These are phyloP conservation scores for Neoarthrinium moseri DNA, from an alignment of 2,329 filamentous ascomycete genomes.

Conservation along the genomic window DNA sequence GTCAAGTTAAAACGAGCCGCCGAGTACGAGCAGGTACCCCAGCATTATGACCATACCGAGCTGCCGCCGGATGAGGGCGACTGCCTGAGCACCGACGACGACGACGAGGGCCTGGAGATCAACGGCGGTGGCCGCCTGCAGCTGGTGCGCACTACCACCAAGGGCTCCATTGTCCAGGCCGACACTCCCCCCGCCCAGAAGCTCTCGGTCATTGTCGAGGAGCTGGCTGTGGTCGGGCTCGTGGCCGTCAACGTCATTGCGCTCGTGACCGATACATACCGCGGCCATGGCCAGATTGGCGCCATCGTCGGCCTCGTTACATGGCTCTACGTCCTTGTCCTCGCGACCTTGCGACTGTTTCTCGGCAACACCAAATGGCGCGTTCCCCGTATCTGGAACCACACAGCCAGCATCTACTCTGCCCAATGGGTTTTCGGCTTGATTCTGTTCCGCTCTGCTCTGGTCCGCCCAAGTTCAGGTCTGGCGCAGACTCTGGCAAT, in stretches of 20 bases:
- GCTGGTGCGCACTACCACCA: slow-evolving; percentile 60
- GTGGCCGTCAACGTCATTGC: slow-evolving; percentile 67
- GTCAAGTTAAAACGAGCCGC: slow-evolving; percentile 50
- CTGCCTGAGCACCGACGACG: slow-evolving; percentile 54
- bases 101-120: slow-evolving; percentile 56
- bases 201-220: slow-evolving; percentile 70
- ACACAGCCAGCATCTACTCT: slow-evolving; percentile 82
- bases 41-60: slow-evolving; percentile 47
- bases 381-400: slow-evolving; percentile 82
- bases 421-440: slow-evolving; percentile 77
- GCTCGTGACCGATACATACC: slow-evolving; percentile 60
- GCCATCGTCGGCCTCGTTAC: slow-evolving; percentile 66
- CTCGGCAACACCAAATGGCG: slow-evolving; percentile 63
- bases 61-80: slow-evolving; percentile 48
- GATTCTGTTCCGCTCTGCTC: slow-evolving; percentile 77
- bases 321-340: slow-evolving; percentile 78
- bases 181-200: slow-evolving; percentile 75
- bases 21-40: slow-evolving; percentile 57
- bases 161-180: slow-evolving; percentile 65
- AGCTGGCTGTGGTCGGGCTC: slow-evolving; percentile 70
- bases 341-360: slow-evolving; percentile 71
- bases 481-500: slow-evolving; percentile 65
- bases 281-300: slow-evolving; percentile 54
- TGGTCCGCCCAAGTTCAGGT: slow-evolving; percentile 72
- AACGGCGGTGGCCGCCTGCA: slow-evolving; percentile 52